These are phyloP conservation scores for Suillus brevipes DNA, from an alignment of 768 basidiomycete genomes.

Conservation along the genomic window DNA sequence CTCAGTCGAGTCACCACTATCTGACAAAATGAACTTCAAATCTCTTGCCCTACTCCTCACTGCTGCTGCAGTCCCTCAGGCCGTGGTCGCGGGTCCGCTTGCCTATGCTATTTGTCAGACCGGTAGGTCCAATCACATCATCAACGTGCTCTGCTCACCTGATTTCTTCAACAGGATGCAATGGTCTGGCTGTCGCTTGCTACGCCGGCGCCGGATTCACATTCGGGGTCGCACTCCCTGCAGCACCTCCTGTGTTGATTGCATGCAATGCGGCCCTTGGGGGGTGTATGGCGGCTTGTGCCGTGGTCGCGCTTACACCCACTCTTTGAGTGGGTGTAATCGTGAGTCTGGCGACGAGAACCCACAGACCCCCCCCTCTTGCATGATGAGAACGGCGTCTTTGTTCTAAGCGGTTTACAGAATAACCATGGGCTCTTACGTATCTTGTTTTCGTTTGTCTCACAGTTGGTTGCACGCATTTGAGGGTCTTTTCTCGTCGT, in stretches of 20 bases:
- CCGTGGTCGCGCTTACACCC: slow-evolving; percentile 20
- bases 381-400: not conserved
- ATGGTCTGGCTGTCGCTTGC: slow-evolving; percentile 20
- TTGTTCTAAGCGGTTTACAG: not conserved
- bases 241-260: slow-evolving; percentile 20
- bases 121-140: slow-evolving; percentile 13
- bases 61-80: slow-evolving; percentile 11
- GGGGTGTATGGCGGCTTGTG: slow-evolving; percentile 27
- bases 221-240: slow-evolving; percentile 25
- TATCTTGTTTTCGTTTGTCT: not conserved
- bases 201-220: slow-evolving; percentile 26
- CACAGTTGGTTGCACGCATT: not conserved
- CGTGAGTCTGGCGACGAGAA: not conserved
- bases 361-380: not conserved
- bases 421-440: not conserved
- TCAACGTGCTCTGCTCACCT: not conserved
- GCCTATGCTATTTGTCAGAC: slow-evolving; percentile 27
- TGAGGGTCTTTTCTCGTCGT: not conserved
- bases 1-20: not conserved
- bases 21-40: slow-evolving; percentile 26
- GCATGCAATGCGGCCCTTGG: slow-evolving; percentile 26
- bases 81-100: slow-evolving; percentile 20
- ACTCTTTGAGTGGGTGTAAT: slow-evolving; percentile 19
- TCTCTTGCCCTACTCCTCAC: slow-evolving; percentile 17
- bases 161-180: slow-evolving; percentile 22